Conservation (phyloP, 305 asterid species). For the Fraxinus sp. region DNA sequence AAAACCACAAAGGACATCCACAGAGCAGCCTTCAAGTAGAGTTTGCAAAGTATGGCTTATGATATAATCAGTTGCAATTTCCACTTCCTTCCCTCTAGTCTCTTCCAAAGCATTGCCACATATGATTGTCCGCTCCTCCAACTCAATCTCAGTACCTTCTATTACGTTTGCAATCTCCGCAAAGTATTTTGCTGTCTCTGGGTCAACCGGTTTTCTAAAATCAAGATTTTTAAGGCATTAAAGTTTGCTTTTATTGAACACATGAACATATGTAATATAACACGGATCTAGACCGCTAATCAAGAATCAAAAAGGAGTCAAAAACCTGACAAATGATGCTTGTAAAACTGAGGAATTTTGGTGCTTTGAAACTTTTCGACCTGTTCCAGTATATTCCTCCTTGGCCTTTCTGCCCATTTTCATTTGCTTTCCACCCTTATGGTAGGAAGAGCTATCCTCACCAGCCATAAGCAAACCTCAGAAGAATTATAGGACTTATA, state of each 20-base stretch:
- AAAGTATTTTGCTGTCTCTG: conserved; percentile 82
- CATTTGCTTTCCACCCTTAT: conserved; percentile 35
- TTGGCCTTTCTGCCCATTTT: conserved; percentile 59
- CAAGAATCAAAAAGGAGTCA: conserved; percentile 8
- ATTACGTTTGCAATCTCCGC: conserved; percentile 76
- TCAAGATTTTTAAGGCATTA: conserved; percentile 15
- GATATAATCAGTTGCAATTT: conserved; percentile 89
- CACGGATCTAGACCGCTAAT: conserved; percentile 4
- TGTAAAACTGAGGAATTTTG: conserved; percentile 31
- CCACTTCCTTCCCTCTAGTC: conserved; percentile 88
- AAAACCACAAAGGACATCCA: conserved; percentile 74
- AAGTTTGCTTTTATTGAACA: neutral
- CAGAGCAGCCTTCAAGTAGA: conserved; percentile 78
- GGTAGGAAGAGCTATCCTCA: conserved; percentile 32
- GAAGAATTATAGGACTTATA: conserved; percentile 21
- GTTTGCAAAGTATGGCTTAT: conserved; percentile 93
- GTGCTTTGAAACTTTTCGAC: conserved; percentile 36
- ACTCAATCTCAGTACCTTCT: conserved; percentile 70
- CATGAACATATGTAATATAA: neutral
- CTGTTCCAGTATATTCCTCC: conserved; percentile 32
- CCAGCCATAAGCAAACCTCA: conserved; percentile 35
- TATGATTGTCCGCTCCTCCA: conserved; percentile 68
- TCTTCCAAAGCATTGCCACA: conserved; percentile 94
- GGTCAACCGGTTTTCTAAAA: conserved; percentile 74
- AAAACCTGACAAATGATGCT: conserved; percentile 67